Evolutionary conservation across 2,329 filamentous ascomycete genomes (phyloP), one percentile per base, ranked within the genome.

Genomic region (Curvularia spicifera): DNA sequence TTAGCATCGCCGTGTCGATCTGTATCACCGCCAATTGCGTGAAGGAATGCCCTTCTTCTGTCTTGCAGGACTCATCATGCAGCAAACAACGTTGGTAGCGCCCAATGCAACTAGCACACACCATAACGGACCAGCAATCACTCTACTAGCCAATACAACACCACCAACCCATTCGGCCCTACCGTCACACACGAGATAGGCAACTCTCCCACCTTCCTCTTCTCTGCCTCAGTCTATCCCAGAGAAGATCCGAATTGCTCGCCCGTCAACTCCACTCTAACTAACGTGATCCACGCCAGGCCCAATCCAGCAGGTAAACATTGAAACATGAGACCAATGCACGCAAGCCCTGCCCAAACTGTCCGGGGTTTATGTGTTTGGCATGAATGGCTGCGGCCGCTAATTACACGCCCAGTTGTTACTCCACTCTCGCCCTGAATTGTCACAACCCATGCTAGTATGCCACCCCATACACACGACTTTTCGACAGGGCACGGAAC

Each of bases 301-400:
- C 46, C 70, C 68, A 51, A 72, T 69, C 51, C 44, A 69, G 70
- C 68, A 73, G 67, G 71, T 71, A 57, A 61, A 43, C 51, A 60
- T 46, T 50, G 59, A 60, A 60, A 65, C 59, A 46, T 52, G 53
- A 57, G 20, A 56, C 48, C 57, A 60, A 56, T 47, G 46, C 65
- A 56, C 58, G 46, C 58, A 60, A 59, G 49, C 60, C 56, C 51
- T 57, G 13, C 43, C 37, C 37, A 68, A 72, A 67, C 71, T 73
- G 70, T 69, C 71, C 71, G 74, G 71, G 61, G 71, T 59, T 59
- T 66, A 67, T 44, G 56, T 64, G 53, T 57, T 46, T 51, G 59
- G 54, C 44, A 39, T 60, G 51, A 63, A 50, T 75, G 66, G 68
- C 57, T 58, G 57, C 50, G 37, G 53, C 54, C 59, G 67, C 62